Evolutionary conservation across 306 rosid genomes (phyloP), one percentile per base, ranked within the genome.

Genomic region (Betula pendula): DNA sequence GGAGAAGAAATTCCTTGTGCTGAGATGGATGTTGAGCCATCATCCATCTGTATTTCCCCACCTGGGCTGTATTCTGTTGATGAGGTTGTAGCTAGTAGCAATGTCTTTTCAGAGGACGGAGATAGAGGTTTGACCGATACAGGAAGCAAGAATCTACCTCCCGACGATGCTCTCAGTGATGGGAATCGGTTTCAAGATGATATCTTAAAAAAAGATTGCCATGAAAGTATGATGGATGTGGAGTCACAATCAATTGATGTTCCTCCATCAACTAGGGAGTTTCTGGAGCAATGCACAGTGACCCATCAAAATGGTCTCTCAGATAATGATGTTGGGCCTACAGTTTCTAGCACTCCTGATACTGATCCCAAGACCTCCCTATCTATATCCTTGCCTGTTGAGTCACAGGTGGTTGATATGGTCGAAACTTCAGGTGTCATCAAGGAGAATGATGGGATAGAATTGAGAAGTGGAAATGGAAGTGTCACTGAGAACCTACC

Each of bases 1-100:
- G 83, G 78, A 75, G 85, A 77, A 56, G 90, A 85, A 62, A 85
- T 52, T 40, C 14, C 75, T 58, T 77, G 81, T 38, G 52, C 83
- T 10, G 85, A 87, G 71, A 88, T 91, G 97, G 91, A 91, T 58
- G 78, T 88, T 42, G 92, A 91, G 53, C 89, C 90, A 9, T 69
- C 83, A 51, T 81, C 87, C 68, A 87, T 83, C 74, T 85, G 83
- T 70, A 80, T 86, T 71, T 82, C 93, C 16, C 86, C 90, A n/a
- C 90, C 87, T 2, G 80, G 84, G 24, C 69, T 88, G 78, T 48
- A 71, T 77, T 79, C 85, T 62, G 84, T 84, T 52, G 88, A 91
- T 77, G 94, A 84, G 83, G 88, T 82, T 58, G 81, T 87, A 56
- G 67, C 81, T 53, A 65, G 77, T 53, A 65, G 77, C 31, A 66